phyloP scores from a whole-genome alignment of 106 monocot genomes.

The Phalaenopsis equestris region DNA sequence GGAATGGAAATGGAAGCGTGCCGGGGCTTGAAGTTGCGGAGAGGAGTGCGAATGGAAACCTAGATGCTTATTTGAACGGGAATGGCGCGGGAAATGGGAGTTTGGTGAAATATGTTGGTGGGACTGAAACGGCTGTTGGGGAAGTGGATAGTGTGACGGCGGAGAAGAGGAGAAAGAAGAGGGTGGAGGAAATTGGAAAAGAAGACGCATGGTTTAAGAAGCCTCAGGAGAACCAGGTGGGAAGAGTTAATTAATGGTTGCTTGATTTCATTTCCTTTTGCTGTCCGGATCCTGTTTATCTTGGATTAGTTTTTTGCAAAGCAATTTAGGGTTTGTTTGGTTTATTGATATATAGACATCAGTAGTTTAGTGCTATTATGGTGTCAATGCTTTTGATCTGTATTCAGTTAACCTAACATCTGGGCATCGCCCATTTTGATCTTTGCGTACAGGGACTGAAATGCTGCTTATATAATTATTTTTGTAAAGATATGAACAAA shows the following conservation, averaged over 20 bases:
- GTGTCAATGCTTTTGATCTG: background rate
- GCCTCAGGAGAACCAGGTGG: slow-evolving; percentile 42
- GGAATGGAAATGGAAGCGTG: slow-evolving; percentile 38
- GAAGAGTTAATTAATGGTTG: slow-evolving; percentile 13
- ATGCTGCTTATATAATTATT: no score
- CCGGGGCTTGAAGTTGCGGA: slow-evolving; percentile 5
- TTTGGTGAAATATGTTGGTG: slow-evolving; percentile 22
- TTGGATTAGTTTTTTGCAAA: background rate
- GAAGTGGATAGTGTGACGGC: slow-evolving; percentile 10
- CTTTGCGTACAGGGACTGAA: no score
- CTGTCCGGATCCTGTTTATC: background rate
- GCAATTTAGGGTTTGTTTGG: background rate
- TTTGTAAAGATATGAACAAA: no score
- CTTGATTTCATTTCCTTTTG: background rate
- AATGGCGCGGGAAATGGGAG: slow-evolving; percentile 34
- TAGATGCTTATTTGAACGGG: slow-evolving; percentile 26
- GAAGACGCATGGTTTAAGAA: slow-evolving; percentile 95
- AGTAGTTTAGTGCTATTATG: background rate
- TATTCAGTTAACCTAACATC: no score
- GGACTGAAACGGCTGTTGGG: slow-evolving; percentile 15
- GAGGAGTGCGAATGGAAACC: slow-evolving; percentile 15
- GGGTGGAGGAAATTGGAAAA: slow-evolving; percentile 73
- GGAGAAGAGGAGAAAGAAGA: slow-evolving; percentile 53
- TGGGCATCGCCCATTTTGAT: no score
- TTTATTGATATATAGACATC: background rate